These are phyloP conservation scores for Sclerotinia borealis DNA, from an alignment of 2,329 filamentous ascomycete species.

Conservation along the genomic window DNA sequence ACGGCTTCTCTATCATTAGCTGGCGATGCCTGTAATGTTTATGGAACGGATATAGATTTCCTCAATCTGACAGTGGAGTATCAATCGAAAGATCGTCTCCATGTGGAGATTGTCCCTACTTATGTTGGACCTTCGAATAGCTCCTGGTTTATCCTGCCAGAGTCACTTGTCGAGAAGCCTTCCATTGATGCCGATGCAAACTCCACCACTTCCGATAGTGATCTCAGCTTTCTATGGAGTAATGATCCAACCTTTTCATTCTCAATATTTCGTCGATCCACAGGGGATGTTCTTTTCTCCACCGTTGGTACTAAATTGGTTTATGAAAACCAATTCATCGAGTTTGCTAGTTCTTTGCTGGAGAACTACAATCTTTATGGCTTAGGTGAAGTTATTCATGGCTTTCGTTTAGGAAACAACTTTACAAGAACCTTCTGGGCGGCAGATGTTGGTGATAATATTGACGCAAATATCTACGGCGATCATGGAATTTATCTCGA, in stretches of 20 bases:
- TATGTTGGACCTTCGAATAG: slow-evolving; percentile 54
- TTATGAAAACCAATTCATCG: slow-evolving; percentile 73
- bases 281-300: slow-evolving; percentile 60
- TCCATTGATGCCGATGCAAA: slow-evolving; percentile 36
- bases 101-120: slow-evolving; percentile 63
- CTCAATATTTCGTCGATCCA: slow-evolving; percentile 51
- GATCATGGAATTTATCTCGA: slow-evolving; percentile 75
- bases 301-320: slow-evolving; percentile 59
- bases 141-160: slow-evolving; percentile 62
- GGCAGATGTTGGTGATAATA: slow-evolving; percentile 60
- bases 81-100: slow-evolving; percentile 58
- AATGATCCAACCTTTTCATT: slow-evolving; percentile 61
- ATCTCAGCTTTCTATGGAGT: slow-evolving; percentile 48
- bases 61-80: slow-evolving; percentile 64
- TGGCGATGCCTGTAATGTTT: slow-evolving; percentile 67
- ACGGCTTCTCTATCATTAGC: slow-evolving; percentile 66
- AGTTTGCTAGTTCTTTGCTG: slow-evolving; percentile 60
- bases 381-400: slow-evolving; percentile 67
- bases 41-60: slow-evolving; percentile 66
- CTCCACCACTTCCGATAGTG: slow-evolving; percentile 42
- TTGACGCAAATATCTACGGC: slow-evolving; percentile 57
- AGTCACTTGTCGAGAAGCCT: slow-evolving; percentile 45
- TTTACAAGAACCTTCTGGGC: slow-evolving; percentile 63
- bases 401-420: slow-evolving; percentile 66
- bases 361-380: slow-evolving; percentile 72